Conservation (phyloP, 2,329 filamentous ascomycete species). For the Colletotrichum musae region DNA sequence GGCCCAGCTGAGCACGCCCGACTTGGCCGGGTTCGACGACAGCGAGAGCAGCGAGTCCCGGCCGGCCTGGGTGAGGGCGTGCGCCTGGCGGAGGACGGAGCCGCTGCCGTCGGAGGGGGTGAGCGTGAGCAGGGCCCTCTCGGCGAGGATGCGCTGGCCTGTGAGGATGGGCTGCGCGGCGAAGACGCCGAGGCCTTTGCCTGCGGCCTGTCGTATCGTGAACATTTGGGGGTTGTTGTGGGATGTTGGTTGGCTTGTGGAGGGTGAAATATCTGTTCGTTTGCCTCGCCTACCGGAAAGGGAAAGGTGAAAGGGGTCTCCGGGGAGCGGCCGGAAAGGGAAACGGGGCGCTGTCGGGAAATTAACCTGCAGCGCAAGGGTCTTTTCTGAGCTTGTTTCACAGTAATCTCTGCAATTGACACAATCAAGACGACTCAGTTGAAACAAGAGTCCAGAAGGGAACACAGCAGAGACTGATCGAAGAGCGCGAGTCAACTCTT, state of each 20-base stretch:
- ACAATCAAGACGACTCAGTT: no score
- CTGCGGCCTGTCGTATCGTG: conserved; percentile 27
- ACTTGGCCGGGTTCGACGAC: conserved; percentile 28
- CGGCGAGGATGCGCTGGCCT: conserved; percentile 33
- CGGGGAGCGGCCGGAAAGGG: conserved; percentile 21
- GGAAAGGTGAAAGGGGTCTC: conserved; percentile 12
- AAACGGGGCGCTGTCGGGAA: conserved; percentile 8
- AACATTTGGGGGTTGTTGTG: conserved; percentile 21
- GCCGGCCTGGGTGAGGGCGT: conserved; percentile 16
- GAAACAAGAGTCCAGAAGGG: no score
- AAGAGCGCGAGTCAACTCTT: no score
- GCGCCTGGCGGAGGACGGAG: conserved; percentile 21
- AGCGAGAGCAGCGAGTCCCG: conserved; percentile 23
- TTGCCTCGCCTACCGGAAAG: conserved; percentile 5
- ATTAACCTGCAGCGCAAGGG: neutral
- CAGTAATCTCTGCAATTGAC: neutral
- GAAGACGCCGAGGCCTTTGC: conserved; percentile 38
- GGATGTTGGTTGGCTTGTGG: neutral
- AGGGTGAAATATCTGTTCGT: neutral
- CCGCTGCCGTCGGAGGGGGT: conserved; percentile 20
- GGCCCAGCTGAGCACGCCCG: conserved; percentile 28
- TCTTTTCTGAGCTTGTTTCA: neutral
- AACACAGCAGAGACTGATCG: no score
- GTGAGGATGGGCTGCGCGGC: conserved; percentile 19
- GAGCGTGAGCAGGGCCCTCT: conserved; percentile 35